phyloP scores from a whole-genome alignment of 2,329 filamentous ascomycete genomes.

The Trichoderma asperellum region DNA sequence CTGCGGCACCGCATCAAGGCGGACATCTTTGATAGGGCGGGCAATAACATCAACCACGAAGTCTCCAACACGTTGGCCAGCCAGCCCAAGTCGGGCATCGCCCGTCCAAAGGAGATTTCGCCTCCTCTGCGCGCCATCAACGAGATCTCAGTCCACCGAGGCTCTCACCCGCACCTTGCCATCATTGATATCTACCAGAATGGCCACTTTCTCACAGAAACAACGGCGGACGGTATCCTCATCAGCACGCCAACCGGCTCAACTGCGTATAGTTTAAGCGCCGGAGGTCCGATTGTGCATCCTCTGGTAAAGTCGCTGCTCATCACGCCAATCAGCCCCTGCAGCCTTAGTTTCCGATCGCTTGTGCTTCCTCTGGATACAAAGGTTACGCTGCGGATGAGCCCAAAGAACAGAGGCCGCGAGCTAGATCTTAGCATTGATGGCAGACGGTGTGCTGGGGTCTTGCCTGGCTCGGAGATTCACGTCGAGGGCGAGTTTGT shows the following conservation, averaged over 20 bases:
- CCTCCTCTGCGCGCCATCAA: conserved; percentile 76
- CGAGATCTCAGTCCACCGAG: conserved; percentile 91
- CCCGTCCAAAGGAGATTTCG: conserved; percentile 43
- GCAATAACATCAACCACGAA: conserved; percentile 60
- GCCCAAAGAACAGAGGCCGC: conserved; percentile 75
- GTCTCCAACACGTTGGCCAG: conserved; percentile 52
- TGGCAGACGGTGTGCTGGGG: conserved; percentile 69
- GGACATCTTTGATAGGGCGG: conserved; percentile 75
- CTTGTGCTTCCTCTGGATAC: conserved; percentile 87
- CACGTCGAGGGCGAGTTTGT: conserved; percentile 87
- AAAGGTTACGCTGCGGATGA: conserved; percentile 79
- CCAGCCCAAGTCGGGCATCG: conserved; percentile 48
- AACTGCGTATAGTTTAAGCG: conserved; percentile 93
- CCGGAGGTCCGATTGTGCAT: conserved; percentile 91
- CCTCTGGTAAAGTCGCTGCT: conserved; percentile 86
- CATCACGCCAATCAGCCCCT: conserved; percentile 91
- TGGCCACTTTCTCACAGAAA: conserved; percentile 87
- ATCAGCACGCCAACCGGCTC: conserved; percentile 92
- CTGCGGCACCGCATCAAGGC: conserved; percentile 86
- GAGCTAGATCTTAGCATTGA: conserved; percentile 82
- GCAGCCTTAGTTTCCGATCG: conserved; percentile 89
- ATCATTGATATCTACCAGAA: conserved; percentile 92
- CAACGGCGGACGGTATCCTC: conserved; percentile 92
- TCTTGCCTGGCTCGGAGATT: conserved; percentile 79
- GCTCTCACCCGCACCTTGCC: conserved; percentile 84